Evolutionary conservation across 805 yeast genomes (phyloP).

Genomic region (Brettanomyces sp.): DNA sequence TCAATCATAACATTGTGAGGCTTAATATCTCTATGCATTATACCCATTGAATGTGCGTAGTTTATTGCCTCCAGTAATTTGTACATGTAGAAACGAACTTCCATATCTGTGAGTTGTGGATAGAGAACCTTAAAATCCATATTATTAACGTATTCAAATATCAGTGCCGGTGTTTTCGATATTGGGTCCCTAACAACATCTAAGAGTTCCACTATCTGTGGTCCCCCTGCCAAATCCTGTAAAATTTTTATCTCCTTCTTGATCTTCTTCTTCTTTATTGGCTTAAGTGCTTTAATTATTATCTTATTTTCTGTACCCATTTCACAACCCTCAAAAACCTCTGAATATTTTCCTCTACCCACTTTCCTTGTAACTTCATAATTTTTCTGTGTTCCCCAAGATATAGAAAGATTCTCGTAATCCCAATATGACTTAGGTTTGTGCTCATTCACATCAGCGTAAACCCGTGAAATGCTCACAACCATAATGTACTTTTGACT

Average conservation of each 20-base stretch:
- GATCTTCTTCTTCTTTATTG: conserved; percentile 87
- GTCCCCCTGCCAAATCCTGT: conserved; percentile 78
- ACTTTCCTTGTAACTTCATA: conserved; percentile 73
- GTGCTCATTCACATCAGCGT: conserved; percentile 61
- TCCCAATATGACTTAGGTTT: conserved; percentile 79
- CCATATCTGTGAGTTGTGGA: conserved; percentile 65
- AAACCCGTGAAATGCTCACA: conserved; percentile 38
- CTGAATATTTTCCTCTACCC: conserved; percentile 93
- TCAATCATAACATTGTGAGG: conserved; percentile 96
- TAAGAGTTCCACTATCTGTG: conserved; percentile 65
- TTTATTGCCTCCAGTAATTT: conserved; percentile 79
- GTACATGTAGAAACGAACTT: conserved; percentile 75
- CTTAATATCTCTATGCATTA: conserved; percentile 92
- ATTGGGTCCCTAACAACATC: conserved; percentile 79
- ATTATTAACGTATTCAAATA: conserved; percentile 79
- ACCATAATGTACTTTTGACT: conserved; percentile 1
- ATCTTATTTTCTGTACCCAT: conserved; percentile 53
- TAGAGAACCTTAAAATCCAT: conserved; percentile 75
- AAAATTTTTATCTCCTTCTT: conserved; percentile 82
- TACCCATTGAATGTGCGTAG: conserved; percentile 88
- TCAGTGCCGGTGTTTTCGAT: conserved; percentile 75
- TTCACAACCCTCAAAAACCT: conserved; percentile 81
- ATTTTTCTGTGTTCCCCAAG: conserved; percentile 45
- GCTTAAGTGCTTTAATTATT: conserved; percentile 84
- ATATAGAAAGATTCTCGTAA: conserved; percentile 57